Conservation (phyloP, 345 rosid species). For the Aurinia saxatilis region DNA sequence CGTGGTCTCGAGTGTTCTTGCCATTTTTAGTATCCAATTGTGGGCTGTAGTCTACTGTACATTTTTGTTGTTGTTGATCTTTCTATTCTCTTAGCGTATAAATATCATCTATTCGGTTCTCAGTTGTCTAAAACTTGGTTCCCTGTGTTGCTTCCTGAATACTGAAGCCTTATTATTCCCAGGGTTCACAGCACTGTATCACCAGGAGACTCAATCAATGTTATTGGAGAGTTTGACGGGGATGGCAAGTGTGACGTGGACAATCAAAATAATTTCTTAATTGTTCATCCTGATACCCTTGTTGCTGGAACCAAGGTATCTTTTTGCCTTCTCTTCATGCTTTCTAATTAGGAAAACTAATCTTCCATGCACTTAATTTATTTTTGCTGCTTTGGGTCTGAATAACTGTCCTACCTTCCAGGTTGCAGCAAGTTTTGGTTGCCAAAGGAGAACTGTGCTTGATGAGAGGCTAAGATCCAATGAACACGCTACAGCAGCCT, state of each 20-base stretch:
- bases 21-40: neutral
- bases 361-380: constrained; percentile 1
- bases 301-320: constrained; percentile 91
- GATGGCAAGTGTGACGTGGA: constrained; percentile 70
- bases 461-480: constrained; percentile 80
- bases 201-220: constrained; percentile 93
- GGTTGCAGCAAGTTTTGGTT: constrained; percentile 87
- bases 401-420: constrained; percentile 24
- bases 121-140: constrained; percentile 9
- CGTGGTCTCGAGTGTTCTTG: constrained; percentile 5
- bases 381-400: constrained; percentile 7
- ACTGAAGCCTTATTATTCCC: constrained; percentile 12
- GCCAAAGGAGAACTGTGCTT: constrained; percentile 80
- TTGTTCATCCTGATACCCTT: constrained; percentile 84
- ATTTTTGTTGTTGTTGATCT: neutral
- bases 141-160: constrained; percentile 9
- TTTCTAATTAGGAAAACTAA: neutral
- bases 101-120: neutral
- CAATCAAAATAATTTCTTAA: constrained; percentile 51
- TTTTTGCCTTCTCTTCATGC: neutral
- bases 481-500: constrained; percentile 73
- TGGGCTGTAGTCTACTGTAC: neutral
- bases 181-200: constrained; percentile 78
- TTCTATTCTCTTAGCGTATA: neutral
- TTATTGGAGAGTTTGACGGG: constrained; percentile 75